Evolutionary conservation across 2,329 filamentous ascomycete species (phyloP).

Genomic region (Chrysoporthe deuterocubensis): DNA sequence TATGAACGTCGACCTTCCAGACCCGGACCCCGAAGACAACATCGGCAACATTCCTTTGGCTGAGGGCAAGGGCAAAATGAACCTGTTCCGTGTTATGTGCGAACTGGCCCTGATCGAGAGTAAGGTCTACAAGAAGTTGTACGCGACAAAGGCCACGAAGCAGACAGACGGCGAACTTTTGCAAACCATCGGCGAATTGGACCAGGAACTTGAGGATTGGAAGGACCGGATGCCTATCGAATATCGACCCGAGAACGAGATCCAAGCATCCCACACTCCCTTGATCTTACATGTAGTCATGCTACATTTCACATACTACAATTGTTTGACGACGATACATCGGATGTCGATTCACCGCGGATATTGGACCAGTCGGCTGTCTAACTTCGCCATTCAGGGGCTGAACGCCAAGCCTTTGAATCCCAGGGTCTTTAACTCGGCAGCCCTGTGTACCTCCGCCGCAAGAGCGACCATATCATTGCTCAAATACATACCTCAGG

Average conservation of each 20-base stretch:
- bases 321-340: constrained; percentile 95
- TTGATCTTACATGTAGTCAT: constrained; percentile 94
- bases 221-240: constrained; percentile 95
- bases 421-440: constrained; percentile 91
- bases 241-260: constrained; percentile 96
- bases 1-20: constrained; percentile 96
- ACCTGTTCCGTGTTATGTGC: constrained; percentile 91
- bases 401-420: constrained; percentile 90
- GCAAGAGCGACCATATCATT: constrained; percentile 91
- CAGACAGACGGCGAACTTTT: constrained; percentile 91
- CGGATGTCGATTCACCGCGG: constrained; percentile 98
- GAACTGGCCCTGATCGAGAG: constrained; percentile 91
- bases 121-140: constrained; percentile 89
- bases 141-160: constrained; percentile 89
- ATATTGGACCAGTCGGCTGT: constrained; percentile 95
- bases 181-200: constrained; percentile 93
- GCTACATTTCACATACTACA: constrained; percentile 96
- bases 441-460: constrained; percentile 88
- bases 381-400: constrained; percentile 93
- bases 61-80: constrained; percentile 90
- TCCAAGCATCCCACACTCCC: constrained; percentile 88
- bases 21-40: constrained; percentile 86
- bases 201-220: constrained; percentile 89
- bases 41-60: constrained; percentile 92
- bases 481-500: constrained; percentile 94